Evolutionary conservation across 176 grass and related monocot species (phyloP).

Genomic region (Aegilops umbellulata): DNA sequence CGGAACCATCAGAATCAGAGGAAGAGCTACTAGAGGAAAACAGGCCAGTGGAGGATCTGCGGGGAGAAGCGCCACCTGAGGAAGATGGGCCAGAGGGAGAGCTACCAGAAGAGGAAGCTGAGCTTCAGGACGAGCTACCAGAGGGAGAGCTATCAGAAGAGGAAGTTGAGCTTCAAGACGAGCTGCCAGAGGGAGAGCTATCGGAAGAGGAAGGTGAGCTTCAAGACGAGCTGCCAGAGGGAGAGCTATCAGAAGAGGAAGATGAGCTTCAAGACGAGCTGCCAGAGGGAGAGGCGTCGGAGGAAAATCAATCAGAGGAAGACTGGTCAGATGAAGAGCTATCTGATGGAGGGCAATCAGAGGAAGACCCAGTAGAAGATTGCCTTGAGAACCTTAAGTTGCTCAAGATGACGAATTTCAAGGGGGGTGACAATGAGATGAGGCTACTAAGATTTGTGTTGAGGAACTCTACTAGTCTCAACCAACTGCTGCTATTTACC

Average conservation of each 20-base stretch:
- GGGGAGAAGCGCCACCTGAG: not conserved
- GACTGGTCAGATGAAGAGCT: not conserved
- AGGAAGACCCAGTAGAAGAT: not conserved
- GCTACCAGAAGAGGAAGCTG: not conserved
- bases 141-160: not conserved
- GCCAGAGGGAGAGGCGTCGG: not conserved
- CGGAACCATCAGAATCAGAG: not conserved
- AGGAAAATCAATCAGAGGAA: not conserved
- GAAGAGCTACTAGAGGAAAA: not conserved
- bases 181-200: not conserved
- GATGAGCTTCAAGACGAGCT: no score
- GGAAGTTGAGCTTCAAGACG: not conserved
- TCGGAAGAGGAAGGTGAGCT: no score
- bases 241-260: not conserved
- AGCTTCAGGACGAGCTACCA: not conserved
- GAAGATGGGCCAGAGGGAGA: not conserved
- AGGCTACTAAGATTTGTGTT: conserved; percentile 7
- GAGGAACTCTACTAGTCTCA: conserved; percentile 21
- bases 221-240: no score
- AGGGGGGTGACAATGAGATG: not conserved
- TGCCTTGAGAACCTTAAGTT: conserved; percentile 9
- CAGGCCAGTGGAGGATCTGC: not conserved
- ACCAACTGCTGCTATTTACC: not conserved
- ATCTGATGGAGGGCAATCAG: not conserved
- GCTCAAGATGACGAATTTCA: conserved; percentile 22